Evolutionary conservation across 345 rosid genomes (phyloP), one percentile per base, ranked within the genome.

Genomic region (Hibiscus trionum): DNA sequence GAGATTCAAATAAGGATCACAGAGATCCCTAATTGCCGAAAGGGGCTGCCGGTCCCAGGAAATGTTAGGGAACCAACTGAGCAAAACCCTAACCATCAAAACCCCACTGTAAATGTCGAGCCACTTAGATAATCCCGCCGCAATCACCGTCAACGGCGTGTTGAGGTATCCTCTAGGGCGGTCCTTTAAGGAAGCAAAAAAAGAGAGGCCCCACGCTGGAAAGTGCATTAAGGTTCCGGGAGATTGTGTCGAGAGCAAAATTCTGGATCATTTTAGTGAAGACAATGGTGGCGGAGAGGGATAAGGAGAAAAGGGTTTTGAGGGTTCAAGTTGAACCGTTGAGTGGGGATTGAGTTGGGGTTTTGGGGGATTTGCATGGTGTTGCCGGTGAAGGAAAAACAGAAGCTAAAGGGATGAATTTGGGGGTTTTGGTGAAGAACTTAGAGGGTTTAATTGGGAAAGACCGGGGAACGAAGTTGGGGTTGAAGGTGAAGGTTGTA

Each of bases 31-130:
- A 5, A 91, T 87, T 1, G 96, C 97, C 5, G 93, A 85, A 37
- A 91, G 73, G 1, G 97, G 96, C 82, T 90, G 97, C 24, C 90
- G 79, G 55, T 94, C 96, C 98, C 96, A 91, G 0, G 95, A 96
- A 4, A 90, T 87, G 74, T 94, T 94, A 0, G 96, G 98, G 78
- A 94, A 94, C 98, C 96, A 94, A 76, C 97, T 90, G 12, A 91
- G 90, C 79, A 93, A 81, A 57, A 93, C 98, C 84, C 96, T 29
- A 29, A 29, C 31, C 31, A 29, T 29, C 31, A 29, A 29, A 29
- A 90, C 95, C 69, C 90, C 96, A 17, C 94, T 91, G 86, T 91
- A 90, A 16, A 91, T 88, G 61, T 93, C 96, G 0, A 91, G 87
- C 97, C 97, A 91, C 77, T 90, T 91, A 21, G 94, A 84, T 78